Base-by-base conservation (phyloP, 805 yeast genomes). In the Scheffersomyces coipomensis region DNA sequence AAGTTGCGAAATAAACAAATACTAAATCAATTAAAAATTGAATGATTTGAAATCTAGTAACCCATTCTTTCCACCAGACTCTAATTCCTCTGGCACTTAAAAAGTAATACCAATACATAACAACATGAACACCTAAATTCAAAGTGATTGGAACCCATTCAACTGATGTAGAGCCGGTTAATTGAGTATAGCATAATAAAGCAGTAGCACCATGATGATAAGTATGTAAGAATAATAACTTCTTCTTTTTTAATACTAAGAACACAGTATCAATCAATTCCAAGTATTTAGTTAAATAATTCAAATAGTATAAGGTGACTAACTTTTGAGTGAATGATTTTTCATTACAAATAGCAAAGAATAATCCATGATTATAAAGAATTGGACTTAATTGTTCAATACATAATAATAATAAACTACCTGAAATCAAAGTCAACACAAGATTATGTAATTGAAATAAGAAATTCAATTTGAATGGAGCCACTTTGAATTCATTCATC, bases 11-110 rank as follows among this genome's bases (percentile, higher is more conserved):
- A 75, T 89, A 93, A 48, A 93, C 95, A 62, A 91, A 90, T 31
- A 75, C 80, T 58, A 91, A 78, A 66, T 91, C 99, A 58, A 91
- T 75, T 51, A 91, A 69, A 60, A 91, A 91, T 72, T 91, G 99
- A 56, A 87, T 72, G 68, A 91, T 91, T 74, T 91, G 99, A 75
- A 88, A 83, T 49, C 96, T 78, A 40, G 99, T 91, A 51, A 91
- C 97, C 97, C 97, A 91, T 73, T 90, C 95, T 72, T 93, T 91
- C 99, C 99, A 91, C 97, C 97, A 90, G 39, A 91, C 97, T 56
- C 88, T 83, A 59, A 90, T 87, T 42, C 96, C 96, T 61, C 95
- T 78, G 16, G 97, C 87, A 37, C 93, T 77, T 55, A 91, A 74
- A 75, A 90, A 89, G 73, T 93, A 91, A 79, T 91, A 91, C 85